Percentiles rank a stretch among this genome's conserved stretches.
Evolutionary conservation across 441 rosid genomes (phyloP).

Genomic region (Arabidopsis hybrid): DNA sequence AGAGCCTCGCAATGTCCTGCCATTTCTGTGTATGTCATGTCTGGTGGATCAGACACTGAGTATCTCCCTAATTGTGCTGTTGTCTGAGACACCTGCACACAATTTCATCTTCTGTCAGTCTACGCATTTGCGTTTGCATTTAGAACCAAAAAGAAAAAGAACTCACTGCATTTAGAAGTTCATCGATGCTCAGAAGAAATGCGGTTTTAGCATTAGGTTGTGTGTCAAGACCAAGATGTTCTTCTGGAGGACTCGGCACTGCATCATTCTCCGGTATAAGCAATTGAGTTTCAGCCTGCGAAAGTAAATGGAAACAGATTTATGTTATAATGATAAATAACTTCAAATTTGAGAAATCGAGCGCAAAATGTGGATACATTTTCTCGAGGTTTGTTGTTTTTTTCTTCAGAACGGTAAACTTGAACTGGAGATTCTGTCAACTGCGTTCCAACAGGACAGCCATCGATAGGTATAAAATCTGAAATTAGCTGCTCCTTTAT

Average conservation of each 20-base stretch:
- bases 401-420: constrained; percentile 46
- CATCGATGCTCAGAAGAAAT: constrained; percentile 61
- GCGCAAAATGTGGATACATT: not conserved
- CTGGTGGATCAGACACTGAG: constrained; percentile 66
- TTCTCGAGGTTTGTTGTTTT: constrained; percentile 45
- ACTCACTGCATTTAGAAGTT: constrained; percentile 68
- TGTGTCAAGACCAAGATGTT: constrained; percentile 51
- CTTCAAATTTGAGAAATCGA: not conserved
- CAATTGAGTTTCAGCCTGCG: constrained; percentile 60
- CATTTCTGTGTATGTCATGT: constrained; percentile 80
- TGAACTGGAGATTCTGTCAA: constrained; percentile 59
- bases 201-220: constrained; percentile 45
- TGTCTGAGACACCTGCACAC: constrained; percentile 68
- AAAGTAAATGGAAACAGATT: not conserved
- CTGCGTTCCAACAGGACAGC: constrained; percentile 73
- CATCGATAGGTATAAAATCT: constrained; percentile 76
- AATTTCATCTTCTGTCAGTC: constrained; percentile 14
- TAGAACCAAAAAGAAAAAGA: not conserved
- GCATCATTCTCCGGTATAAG: constrained; percentile 54
- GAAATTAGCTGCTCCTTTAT: constrained; percentile 62
- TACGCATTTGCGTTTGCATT: not conserved
- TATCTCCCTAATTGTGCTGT: constrained; percentile 73
- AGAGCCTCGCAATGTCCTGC: constrained; percentile 90
- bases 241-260: constrained; percentile 51
- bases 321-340: constrained; percentile 20